Conservation (phyloP, 495 filamentous ascomycete species). For the Lindgomyces ingoldianus region DNA sequence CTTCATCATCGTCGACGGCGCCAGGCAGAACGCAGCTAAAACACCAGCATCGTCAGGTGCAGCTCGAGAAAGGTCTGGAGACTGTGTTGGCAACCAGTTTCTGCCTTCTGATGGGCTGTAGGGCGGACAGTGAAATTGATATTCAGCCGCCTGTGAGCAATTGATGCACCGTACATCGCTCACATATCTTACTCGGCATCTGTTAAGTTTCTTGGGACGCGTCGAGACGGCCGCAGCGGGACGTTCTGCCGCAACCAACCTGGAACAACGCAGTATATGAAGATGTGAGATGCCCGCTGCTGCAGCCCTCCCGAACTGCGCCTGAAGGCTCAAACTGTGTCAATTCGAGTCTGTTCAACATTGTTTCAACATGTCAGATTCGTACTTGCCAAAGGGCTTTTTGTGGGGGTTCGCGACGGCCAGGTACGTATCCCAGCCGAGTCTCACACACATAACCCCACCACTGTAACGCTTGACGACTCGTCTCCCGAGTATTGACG, state of each 20-base stretch:
- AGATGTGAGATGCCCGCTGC: neutral
- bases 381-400: slow-evolving; percentile 66
- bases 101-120: neutral
- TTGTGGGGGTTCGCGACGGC: slow-evolving; percentile 83
- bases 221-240: slow-evolving; percentile 29
- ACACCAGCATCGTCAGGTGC: slow-evolving; percentile 3
- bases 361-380: slow-evolving; percentile 35
- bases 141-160: slow-evolving; percentile 9
- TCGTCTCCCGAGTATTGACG: neutral
- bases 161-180: neutral
- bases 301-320: neutral
- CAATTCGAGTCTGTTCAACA: slow-evolving; percentile 1
- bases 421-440: slow-evolving; percentile 52
- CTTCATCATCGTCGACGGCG: slow-evolving; percentile 11
- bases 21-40: slow-evolving; percentile 28
- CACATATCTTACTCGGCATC: slow-evolving; percentile 16
- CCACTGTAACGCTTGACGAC: slow-evolving; percentile 16
- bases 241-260: slow-evolving; percentile 28
- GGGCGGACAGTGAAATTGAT: slow-evolving; percentile 11
- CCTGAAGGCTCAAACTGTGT: neutral
- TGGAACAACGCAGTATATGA: slow-evolving; percentile 31
- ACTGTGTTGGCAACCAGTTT: neutral
- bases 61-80: neutral
- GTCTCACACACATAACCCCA: slow-evolving; percentile 27
- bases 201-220: slow-evolving; percentile 16